phyloP scores from a whole-genome alignment of 2,329 filamentous ascomycete genomes.

The Aspergillus amoenus region DNA sequence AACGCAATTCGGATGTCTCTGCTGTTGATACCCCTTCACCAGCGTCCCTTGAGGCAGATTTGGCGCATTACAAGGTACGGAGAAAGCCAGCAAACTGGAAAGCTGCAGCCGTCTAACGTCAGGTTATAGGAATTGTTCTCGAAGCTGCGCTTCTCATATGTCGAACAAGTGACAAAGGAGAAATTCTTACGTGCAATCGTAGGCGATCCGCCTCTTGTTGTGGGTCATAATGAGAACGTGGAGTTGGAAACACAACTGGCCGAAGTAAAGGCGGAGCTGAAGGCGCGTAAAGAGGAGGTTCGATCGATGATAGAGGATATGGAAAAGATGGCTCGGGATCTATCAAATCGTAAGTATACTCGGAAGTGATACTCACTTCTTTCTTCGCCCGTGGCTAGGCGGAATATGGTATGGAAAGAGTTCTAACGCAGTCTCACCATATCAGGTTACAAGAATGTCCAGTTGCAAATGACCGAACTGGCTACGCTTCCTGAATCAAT shows the following conservation, averaged over 20 bases:
- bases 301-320: slow-evolving; percentile 70
- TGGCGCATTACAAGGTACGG: slow-evolving; percentile 75
- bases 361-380: background rate
- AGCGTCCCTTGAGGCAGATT: slow-evolving; percentile 75
- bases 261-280: slow-evolving; percentile 71
- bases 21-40: slow-evolving; percentile 69
- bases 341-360: slow-evolving; percentile 55
- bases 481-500: slow-evolving; percentile 54
- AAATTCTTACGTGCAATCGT: slow-evolving; percentile 94
- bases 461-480: slow-evolving; percentile 53
- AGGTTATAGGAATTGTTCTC: slow-evolving; percentile 73
- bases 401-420: background rate
- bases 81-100: too few relatives aligned
- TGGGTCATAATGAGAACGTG: slow-evolving; percentile 77
- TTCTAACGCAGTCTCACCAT: background rate
- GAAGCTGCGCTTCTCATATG: slow-evolving; percentile 94
- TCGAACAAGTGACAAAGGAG: slow-evolving; percentile 98
- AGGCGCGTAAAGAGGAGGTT: slow-evolving; percentile 77
- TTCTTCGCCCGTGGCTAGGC: background rate
- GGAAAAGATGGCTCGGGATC: slow-evolving; percentile 65
- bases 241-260: slow-evolving; percentile 70
- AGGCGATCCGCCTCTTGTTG: slow-evolving; percentile 82
- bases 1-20: slow-evolving; percentile 72
- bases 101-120: background rate
- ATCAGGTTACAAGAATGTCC: slow-evolving; percentile 55